Conservation (phyloP, 306 rosid genomes). For the Vigna angularis region DNA sequence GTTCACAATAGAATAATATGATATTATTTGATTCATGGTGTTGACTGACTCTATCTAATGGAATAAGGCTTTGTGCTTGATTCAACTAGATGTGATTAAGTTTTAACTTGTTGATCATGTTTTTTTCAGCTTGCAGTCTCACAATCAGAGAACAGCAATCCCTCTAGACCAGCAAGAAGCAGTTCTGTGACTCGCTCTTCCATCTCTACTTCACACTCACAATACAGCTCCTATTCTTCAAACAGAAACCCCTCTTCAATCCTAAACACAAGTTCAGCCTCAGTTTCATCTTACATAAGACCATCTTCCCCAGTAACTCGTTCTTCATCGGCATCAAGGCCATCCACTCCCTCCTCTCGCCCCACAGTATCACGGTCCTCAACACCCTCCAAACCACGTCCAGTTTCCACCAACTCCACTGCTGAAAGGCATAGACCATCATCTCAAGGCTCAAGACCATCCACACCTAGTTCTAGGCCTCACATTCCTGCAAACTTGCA, state of each 20-base stretch:
- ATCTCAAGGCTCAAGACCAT: slow-evolving; percentile 76
- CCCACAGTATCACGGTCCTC: slow-evolving; percentile 68
- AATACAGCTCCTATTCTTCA: slow-evolving; percentile 70
- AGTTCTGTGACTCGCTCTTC: slow-evolving; percentile 91
- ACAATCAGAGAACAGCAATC: slow-evolving; percentile 75
- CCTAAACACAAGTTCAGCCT: slow-evolving; percentile 96
- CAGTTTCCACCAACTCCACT: slow-evolving; percentile 59
- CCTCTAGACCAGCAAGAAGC: slow-evolving; percentile 90
- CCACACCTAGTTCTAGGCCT: slow-evolving; percentile 95
- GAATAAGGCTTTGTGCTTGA: background rate
- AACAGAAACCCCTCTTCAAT: slow-evolving; percentile 74
- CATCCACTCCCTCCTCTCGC: slow-evolving; percentile 90
- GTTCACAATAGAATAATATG: background rate
- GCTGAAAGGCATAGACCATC: slow-evolving; percentile 69
- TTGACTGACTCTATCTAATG: background rate
- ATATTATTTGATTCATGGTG: background rate
- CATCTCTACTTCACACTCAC: slow-evolving; percentile 62
- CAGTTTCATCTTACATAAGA: slow-evolving; percentile 90
- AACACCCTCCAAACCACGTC: slow-evolving; percentile 85
- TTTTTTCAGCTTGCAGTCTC: slow-evolving; percentile 87
- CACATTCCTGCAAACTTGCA: slow-evolving; percentile 86
- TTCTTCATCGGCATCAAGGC: slow-evolving; percentile 67
- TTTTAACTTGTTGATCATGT: slow-evolving; percentile 41
- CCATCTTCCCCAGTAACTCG: slow-evolving; percentile 87
- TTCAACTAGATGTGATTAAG: slow-evolving; percentile 11